Conservation (phyloP, 768 basidiomycete species). For the Steccherinum ochraceum region DNA sequence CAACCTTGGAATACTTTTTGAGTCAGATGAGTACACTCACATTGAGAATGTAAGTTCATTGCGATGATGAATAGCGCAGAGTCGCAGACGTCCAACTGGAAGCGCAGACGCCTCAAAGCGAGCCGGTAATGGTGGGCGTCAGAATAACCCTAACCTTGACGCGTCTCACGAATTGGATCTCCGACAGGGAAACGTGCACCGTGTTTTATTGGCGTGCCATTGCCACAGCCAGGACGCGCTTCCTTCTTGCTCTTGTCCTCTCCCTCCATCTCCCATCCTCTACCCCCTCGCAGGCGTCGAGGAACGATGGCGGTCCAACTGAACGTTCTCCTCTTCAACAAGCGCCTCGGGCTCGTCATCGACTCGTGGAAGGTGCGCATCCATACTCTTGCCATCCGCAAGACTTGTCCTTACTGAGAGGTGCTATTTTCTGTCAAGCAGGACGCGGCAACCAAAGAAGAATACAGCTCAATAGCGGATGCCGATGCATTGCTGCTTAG, state of each 20-base stretch:
- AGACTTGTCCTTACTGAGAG: neutral
- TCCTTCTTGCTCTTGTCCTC: constrained; percentile 2
- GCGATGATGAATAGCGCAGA: too few relatives aligned
- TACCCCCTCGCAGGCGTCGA: constrained; percentile 7
- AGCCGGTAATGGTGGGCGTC: neutral
- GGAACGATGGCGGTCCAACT: constrained; percentile 60
- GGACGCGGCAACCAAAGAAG: constrained; percentile 65
- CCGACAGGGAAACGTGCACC: constrained; percentile 7
- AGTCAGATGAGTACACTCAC: too few relatives aligned
- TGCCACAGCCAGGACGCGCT: constrained; percentile 8
- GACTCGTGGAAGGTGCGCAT: constrained; percentile 28
- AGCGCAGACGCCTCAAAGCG: too few relatives aligned
- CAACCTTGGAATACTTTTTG: too few relatives aligned
- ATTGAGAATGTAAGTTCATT: too few relatives aligned
- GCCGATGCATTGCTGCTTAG: constrained; percentile 65
- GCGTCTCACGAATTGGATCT: neutral
- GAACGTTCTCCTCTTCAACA: constrained; percentile 37
- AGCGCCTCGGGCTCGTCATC: constrained; percentile 22
- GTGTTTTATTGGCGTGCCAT: constrained; percentile 12
- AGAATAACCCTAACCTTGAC: neutral
- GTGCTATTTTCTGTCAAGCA: constrained; percentile 18
- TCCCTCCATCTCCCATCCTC: constrained; percentile 14
- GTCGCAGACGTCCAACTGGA: too few relatives aligned
- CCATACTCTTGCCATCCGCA: constrained; percentile 9
- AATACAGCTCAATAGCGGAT: constrained; percentile 61